phyloP scores from a whole-genome alignment of 1,284 basidiomycete genomes.

The Termitomyces sp. region DNA sequence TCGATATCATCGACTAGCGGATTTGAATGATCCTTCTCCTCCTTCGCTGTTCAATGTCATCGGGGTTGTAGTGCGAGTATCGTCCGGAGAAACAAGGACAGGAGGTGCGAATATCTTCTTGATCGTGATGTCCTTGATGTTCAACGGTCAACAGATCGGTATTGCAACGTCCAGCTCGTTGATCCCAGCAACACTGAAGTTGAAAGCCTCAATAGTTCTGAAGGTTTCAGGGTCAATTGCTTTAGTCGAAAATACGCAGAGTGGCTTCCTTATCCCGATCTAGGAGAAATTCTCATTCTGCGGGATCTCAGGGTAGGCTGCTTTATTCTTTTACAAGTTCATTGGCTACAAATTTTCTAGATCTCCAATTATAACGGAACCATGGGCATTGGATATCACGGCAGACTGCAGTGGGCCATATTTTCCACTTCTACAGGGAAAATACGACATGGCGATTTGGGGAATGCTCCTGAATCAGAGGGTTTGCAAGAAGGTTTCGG shows the following conservation, averaged over 20 bases:
- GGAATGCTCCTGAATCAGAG: slow-evolving; percentile 23
- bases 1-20: slow-evolving; percentile 5
- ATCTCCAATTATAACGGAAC: slow-evolving; percentile 24
- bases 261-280: slow-evolving; percentile 43
- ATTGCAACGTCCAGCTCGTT: slow-evolving; percentile 30
- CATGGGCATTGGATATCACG: slow-evolving; percentile 36
- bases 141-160: slow-evolving; percentile 24
- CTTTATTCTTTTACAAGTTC: not conserved
- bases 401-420: slow-evolving; percentile 36
- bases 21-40: not conserved
- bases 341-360: slow-evolving; percentile 19
- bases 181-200: slow-evolving; percentile 38
- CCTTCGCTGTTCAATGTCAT: slow-evolving; percentile 8
- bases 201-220: slow-evolving; percentile 13
- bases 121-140: not conserved
- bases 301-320: slow-evolving; percentile 31
- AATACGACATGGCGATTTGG: slow-evolving; percentile 27
- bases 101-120: slow-evolving; percentile 17
- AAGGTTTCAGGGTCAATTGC: slow-evolving; percentile 40
- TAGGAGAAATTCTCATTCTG: slow-evolving; percentile 43
- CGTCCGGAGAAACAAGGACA: slow-evolving; percentile 11
- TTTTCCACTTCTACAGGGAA: slow-evolving; percentile 25
- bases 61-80: slow-evolving; percentile 8
- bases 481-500: slow-evolving; percentile 23
- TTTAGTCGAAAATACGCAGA: slow-evolving; percentile 43